Evolutionary conservation across 352 stramenopile genomes (phyloP), one percentile per base, ranked within the genome.

Genomic region (Phytophthora hybrid): DNA sequence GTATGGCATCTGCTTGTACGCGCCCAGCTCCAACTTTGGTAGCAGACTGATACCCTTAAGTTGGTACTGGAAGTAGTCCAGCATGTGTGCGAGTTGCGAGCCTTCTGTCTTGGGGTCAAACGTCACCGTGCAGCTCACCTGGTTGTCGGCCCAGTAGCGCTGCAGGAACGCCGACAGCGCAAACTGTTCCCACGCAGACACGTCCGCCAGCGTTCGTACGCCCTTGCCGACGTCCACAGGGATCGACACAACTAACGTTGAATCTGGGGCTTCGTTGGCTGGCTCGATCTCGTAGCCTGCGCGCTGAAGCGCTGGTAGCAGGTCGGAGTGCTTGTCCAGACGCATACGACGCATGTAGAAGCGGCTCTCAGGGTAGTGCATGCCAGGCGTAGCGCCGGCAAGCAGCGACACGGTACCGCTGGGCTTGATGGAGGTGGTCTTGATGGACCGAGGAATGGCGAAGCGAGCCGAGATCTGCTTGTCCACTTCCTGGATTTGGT

Each of bases 51-150:
- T 88, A 44, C 95, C 95, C 74, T 98, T 98, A 59, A 98, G 83
- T 61, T 98, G 94, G 66, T 98, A 98, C 81, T 98, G 94, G 74
- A 98, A 98, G 74, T 88, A 97, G 29, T 97, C 84, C 31, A 98
- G 82, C 49, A 92, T 91, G 59, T 92, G 81, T 0, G 83, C 80
- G 37, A 98, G 80, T n/a, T 97, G 81, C 2, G 66, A 31, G 1
- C 85, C 87, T 72, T 98, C 94, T 0, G 59, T 93, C 59, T 90
- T 85, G 0, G 94, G 94, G 52, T 98, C 91, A 71, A 98, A 98
- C 14, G 92, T 98, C 39, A 98, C 91, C 0, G 95, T 98, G 74
- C 93, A 98, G 70, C 91, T 98, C 64, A 98, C 95, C 74, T 97
- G 92, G 74, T 98, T 98, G 78, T 98, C 95, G 2, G 95, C 95